Evolutionary conservation across 164 flowering plant genomes (phyloP), one percentile per base, ranked within the genome.

Genomic region (Liquidambar formosana): DNA sequence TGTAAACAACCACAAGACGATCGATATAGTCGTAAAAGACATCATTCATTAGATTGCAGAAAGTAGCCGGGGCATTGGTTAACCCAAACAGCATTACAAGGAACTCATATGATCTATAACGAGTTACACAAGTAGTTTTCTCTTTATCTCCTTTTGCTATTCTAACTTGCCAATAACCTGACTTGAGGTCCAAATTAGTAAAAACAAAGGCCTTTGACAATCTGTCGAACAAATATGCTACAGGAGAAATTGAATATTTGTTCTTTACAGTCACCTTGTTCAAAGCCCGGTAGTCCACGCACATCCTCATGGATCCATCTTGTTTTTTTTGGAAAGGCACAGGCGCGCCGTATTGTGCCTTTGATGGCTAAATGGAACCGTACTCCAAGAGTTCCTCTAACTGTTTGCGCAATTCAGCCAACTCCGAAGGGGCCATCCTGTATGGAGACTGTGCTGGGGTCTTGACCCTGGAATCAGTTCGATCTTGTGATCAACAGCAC

Each of bases 401-500:
- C 19, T 61, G 48, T 13, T 61, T 61, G 10, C 48, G 3, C 3
- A 61, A 25, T 43, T 44, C 49, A 6, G 41, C 19, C 48, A 44
- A 61, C 26, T 61, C 64, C n/a, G 25, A 49, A 3, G 64, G 64
- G 1, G 48, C 5, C 64, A 61, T 61, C 6, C 25, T 41, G 61
- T 33, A 33, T 33, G 38, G 38, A 25, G 61, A 4, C 16, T 58
- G 22, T 0, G 63, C 46, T 1, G 57, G 0, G 73, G 69, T 10
- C 18, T 21, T 0, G 65, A 49, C 0, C 47, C 61, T 5, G 66
- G 64, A 45, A 33, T 67, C 22, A 78, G n/a, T 15, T 74, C 60
- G 19, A 75, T 75, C 13, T 19, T 21, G 11, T 71, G 71, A 11
- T 77, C 72, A 0, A 67, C 28, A 0, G 2, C 56, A 0, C 65